Evolutionary conservation across 2,329 filamentous ascomycete genomes (phyloP).

Genomic region (Amauroascus verrucosus): DNA sequence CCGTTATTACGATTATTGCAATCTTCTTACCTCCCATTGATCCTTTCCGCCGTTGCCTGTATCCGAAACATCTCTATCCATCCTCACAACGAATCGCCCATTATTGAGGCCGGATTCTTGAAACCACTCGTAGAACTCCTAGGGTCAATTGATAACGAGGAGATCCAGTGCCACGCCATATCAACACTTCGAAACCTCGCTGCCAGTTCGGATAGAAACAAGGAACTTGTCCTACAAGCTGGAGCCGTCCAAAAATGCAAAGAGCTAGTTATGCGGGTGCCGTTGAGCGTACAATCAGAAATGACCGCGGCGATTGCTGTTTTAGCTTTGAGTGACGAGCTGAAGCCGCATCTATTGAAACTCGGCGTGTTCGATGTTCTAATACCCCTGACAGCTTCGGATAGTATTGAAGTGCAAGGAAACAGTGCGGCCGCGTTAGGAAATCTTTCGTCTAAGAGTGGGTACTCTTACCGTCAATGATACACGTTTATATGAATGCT

Average conservation of each 20-base stretch:
- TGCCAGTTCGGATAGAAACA: conserved; percentile 94
- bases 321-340: conserved; percentile 84
- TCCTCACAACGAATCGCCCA: conserved; percentile 92
- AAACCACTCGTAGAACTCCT: conserved; percentile 88
- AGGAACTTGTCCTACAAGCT: conserved; percentile 90
- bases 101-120: conserved; percentile 94
- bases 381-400: conserved; percentile 87
- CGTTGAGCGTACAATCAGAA: conserved; percentile 89
- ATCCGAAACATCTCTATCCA: conserved; percentile 99
- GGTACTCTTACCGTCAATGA: background rate
- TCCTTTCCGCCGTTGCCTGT: conserved; percentile 91
- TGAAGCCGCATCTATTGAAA: conserved; percentile 82
- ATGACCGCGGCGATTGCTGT: conserved; percentile 99
- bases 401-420: conserved; percentile 94
- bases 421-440: conserved; percentile 94
- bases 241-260: conserved; percentile 98
- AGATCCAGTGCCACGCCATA: conserved; percentile 97
- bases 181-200: conserved; percentile 92
- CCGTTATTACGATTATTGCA: conserved; percentile 83
- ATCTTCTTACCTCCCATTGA: conserved; percentile 89
- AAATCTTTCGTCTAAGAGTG: conserved; percentile 94
- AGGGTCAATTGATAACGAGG: conserved; percentile 92
- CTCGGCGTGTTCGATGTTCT: conserved; percentile 93
- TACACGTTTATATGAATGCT: background rate
- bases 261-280: conserved; percentile 84